Evolutionary conservation across 495 filamentous ascomycete species (phyloP).

Genomic region (Neurospora sp.): DNA sequence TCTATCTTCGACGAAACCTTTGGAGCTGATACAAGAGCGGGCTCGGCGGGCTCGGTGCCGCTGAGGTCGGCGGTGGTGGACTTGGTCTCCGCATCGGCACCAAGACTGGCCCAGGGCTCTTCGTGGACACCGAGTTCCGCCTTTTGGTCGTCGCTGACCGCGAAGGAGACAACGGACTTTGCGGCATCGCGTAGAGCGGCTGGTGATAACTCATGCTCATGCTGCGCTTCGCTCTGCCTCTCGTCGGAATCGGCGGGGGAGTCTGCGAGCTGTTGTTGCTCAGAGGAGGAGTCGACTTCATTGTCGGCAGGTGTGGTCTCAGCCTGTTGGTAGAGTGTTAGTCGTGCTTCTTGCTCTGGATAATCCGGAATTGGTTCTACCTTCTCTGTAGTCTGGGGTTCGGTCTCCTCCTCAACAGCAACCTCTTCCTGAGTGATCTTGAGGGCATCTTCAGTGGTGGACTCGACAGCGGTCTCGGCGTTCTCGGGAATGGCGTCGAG

Average conservation of each 20-base stretch:
- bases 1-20: slow-evolving; percentile 5
- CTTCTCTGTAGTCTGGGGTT: slow-evolving; percentile 12
- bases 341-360: slow-evolving; percentile 7
- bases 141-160: slow-evolving; percentile 13
- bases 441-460: slow-evolving; percentile 2
- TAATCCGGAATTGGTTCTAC: slow-evolving; percentile 11
- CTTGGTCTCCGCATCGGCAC: neutral
- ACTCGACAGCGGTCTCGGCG: neutral
- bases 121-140: slow-evolving; percentile 12
- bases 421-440: slow-evolving; percentile 3
- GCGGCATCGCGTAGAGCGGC: slow-evolving; percentile 10
- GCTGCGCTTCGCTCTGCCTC: slow-evolving; percentile 6
- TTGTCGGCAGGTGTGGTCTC: slow-evolving; percentile 3
- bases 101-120: slow-evolving; percentile 7
- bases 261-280: neutral
- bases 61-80: slow-evolving; percentile 3
- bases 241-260: slow-evolving; percentile 3
- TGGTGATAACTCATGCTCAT: slow-evolving; percentile 4
- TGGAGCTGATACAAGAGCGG: slow-evolving; percentile 3
- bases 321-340: neutral
- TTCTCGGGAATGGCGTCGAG: slow-evolving; percentile 1
- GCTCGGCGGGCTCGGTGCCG: slow-evolving; percentile 5
- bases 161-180: slow-evolving; percentile 20
- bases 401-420: neutral
- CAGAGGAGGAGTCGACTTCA: neutral